Percentiles rank a stretch among this genome's conserved stretches.
phyloP scores from a whole-genome alignment of 352 stramenopile species.

The Globisporangium irregulare region DNA sequence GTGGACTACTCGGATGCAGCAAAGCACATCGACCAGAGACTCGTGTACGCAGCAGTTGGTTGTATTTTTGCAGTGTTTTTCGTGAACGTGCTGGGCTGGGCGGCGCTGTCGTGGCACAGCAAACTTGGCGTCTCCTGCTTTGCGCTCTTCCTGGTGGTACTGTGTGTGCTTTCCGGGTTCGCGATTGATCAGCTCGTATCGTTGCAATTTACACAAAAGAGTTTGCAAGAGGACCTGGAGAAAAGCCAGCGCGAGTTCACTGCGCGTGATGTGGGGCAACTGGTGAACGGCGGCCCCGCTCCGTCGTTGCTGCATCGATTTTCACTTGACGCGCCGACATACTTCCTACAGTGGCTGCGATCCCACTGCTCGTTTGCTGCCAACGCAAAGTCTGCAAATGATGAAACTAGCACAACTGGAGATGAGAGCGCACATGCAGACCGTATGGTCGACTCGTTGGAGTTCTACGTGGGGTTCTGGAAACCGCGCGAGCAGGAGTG shows the following conservation, averaged over 20 bases:
- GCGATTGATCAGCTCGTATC: slow-evolving; percentile 30
- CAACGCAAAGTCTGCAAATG: background rate
- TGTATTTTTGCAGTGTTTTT: slow-evolving; percentile 10
- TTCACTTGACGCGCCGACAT: slow-evolving; percentile 39
- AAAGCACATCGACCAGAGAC: background rate
- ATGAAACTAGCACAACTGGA: background rate
- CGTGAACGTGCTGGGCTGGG: slow-evolving; percentile 25
- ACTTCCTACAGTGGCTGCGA: slow-evolving; percentile 43
- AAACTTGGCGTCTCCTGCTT: slow-evolving; percentile 16
- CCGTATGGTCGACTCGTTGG: slow-evolving; percentile 20
- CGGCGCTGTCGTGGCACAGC: slow-evolving; percentile 19
- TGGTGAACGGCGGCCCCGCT: slow-evolving; percentile 38
- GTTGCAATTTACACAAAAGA: slow-evolving; percentile 30
- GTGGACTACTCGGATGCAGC: slow-evolving; percentile 1
- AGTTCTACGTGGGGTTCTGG: slow-evolving; percentile 36
- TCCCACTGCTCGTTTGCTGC: slow-evolving; percentile 18
- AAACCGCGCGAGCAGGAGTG: slow-evolving; percentile 11
- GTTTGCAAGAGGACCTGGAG: slow-evolving; percentile 17
- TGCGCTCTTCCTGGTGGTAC: slow-evolving; percentile 18
- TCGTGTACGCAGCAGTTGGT: slow-evolving; percentile 10
- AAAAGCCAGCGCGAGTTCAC: slow-evolving; percentile 17
- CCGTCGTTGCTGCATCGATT: slow-evolving; percentile 52
- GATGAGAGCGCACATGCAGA: background rate
- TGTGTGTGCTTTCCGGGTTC: slow-evolving; percentile 12
- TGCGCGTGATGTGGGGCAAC: slow-evolving; percentile 16